Evolutionary conservation across 495 filamentous ascomycete genomes (phyloP), one percentile per base, ranked within the genome.

Genomic region (Astrothelium macrocarpum): DNA sequence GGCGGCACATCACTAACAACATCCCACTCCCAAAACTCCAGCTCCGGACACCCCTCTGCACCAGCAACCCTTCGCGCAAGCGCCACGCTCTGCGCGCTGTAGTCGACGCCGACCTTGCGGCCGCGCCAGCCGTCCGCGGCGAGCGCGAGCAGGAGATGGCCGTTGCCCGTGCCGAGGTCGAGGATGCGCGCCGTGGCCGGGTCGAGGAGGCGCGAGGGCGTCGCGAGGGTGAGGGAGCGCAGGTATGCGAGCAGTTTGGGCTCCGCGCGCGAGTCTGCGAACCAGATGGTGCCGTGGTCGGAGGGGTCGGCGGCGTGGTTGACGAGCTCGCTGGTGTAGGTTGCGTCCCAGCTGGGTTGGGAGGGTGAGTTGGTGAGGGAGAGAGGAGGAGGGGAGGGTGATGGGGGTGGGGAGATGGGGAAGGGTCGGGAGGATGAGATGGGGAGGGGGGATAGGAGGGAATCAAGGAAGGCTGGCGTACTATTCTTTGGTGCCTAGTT

Each of bases 101-200:
- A 97, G 78, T 98, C 93, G 28, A 96, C 87, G 0, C 94, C 94
- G 0, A 95, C 72, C 81, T 97, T 84, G 2, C 70, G 67, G 0
- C 90, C 90, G 18, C 28, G 18, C 71, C 82, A 88, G 0, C 71
- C 81, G 0, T 73, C 76, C 53, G 86, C 86, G 26, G 84, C 73
- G 14, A 97, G 76, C 23, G 84, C 78, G 65, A 94, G 92, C 2
- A 97, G 78, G 70, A 97, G 81, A 69, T 90, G 88, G 1, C 94
- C 94, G 76, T 97, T 98, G 0, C 94, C 94, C 0, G 90, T 96
- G 0, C 94, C 94, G 0, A 97, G 77, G 65, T 88, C 85, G 0
- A 97, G 79, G 59, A 96, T 84, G 1, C 76, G 62, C 12, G 77
- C 66, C 32, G 61, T 64, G 59, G 18, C 25, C 59, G 45, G 63